Evolutionary conservation across 306 rosid species (phyloP).

Genomic region (Vigna hirtella): DNA sequence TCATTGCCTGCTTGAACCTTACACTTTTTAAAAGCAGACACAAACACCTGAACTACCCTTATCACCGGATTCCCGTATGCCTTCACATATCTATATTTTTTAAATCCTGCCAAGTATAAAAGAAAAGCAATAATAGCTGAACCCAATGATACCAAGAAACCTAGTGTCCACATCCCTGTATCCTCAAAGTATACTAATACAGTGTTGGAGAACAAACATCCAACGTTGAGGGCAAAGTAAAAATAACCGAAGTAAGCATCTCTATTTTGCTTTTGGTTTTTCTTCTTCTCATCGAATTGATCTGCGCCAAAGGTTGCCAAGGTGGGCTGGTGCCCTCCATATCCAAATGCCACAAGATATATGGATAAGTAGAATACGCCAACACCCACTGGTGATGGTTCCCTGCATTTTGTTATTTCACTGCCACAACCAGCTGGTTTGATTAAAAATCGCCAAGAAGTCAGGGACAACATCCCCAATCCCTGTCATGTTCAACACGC

Average conservation of each 20-base stretch:
- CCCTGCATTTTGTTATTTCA: conserved; percentile 37
- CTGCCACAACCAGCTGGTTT: conserved; percentile 59
- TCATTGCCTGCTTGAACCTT: conserved; percentile 30
- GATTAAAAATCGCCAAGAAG: conserved; percentile 50
- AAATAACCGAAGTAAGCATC: conserved; percentile 60
- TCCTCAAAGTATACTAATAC: conserved; percentile 62
- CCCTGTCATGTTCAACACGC: conserved; percentile 46
- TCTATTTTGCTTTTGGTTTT: conserved; percentile 27
- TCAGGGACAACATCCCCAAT: conserved; percentile 56
- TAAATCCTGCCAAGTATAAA: conserved; percentile 46
- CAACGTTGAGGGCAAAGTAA: conserved; percentile 68
- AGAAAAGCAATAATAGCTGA: conserved; percentile 57
- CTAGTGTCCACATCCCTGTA: conserved; percentile 58
- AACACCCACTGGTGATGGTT: conserved; percentile 47
- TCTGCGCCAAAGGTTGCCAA: conserved; percentile 71
- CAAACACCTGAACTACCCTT: conserved; percentile 58
- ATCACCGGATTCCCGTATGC: conserved; percentile 60
- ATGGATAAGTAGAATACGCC: conserved; percentile 57
- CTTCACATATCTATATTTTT: conserved; percentile 45
- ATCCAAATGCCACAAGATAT: conserved; percentile 66
- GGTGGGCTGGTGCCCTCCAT: conserved; percentile 73
- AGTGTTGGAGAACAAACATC: conserved; percentile 69
- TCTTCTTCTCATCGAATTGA: conserved; percentile 53
- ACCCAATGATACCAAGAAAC: conserved; percentile 52
- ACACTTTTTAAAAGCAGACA: conserved; percentile 54